Percentiles rank a stretch among this genome's conserved stretches.
Evolutionary conservation across 1,284 basidiomycete genomes (phyloP).

Genomic region (Ustilago vetiveriae): DNA sequence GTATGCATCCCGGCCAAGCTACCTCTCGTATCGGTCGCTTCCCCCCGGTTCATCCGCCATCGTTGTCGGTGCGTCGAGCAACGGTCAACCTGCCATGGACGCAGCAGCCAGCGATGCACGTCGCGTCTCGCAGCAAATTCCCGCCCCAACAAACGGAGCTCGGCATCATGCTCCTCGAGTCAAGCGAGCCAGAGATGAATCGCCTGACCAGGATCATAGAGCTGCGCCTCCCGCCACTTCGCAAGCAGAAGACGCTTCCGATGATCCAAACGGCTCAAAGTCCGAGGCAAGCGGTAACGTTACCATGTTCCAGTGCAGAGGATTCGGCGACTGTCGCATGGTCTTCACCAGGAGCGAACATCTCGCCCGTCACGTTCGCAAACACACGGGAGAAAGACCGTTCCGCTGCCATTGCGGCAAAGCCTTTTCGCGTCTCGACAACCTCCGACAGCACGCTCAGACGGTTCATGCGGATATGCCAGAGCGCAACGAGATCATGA

Average conservation of each 20-base stretch:
- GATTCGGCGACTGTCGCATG: slow-evolving; percentile 94
- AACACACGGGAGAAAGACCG: slow-evolving; percentile 95
- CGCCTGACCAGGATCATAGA: slow-evolving; percentile 15
- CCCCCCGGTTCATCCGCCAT: slow-evolving; percentile 4
- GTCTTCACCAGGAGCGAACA: slow-evolving; percentile 94
- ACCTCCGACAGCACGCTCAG: slow-evolving; percentile 93
- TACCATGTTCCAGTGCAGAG: slow-evolving; percentile 93
- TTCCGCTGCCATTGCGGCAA: slow-evolving; percentile 92
- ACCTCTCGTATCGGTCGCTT: slow-evolving; percentile 15
- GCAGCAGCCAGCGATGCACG: slow-evolving; percentile 1
- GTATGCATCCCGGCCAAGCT: slow-evolving; percentile 13
- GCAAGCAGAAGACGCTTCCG: slow-evolving; percentile 4
- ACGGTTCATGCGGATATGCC: slow-evolving; percentile 90
- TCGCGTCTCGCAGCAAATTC: slow-evolving; percentile 10
- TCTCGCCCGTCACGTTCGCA: slow-evolving; percentile 91
- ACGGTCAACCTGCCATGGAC: slow-evolving; percentile 5
- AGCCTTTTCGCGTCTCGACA: slow-evolving; percentile 94
- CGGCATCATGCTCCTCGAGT: slow-evolving; percentile 11
- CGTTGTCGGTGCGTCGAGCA: slow-evolving; percentile 5
- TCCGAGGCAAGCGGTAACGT: slow-evolving; percentile 69
- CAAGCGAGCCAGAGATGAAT: slow-evolving; percentile 26
- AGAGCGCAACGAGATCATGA: slow-evolving; percentile 88
- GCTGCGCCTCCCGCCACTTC: not conserved
- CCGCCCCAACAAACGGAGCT: slow-evolving; percentile 1
- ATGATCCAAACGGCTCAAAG: slow-evolving; percentile 23